phyloP scores from a whole-genome alignment of 257 asterid species.

The Solanum chilense region DNA sequence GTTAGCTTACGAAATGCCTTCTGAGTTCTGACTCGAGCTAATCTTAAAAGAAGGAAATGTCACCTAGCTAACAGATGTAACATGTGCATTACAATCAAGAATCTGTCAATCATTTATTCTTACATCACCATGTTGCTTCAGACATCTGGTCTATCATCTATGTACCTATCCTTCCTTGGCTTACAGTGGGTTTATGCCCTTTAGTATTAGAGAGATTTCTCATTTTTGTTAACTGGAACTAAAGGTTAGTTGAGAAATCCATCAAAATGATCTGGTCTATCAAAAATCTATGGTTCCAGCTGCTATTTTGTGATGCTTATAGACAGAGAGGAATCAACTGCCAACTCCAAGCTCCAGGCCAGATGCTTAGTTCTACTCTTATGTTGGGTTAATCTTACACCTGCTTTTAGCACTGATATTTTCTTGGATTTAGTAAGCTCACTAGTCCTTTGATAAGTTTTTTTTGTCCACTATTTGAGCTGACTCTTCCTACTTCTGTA shows the following conservation, averaged over 20 bases:
- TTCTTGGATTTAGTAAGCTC: not conserved
- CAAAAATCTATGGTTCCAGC: not conserved
- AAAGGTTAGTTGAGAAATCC: not conserved
- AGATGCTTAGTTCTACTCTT: not conserved
- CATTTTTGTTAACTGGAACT: not conserved
- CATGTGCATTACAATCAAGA: not conserved
- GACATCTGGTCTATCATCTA: not conserved
- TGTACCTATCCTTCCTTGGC: not conserved
- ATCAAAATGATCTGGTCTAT: not conserved
- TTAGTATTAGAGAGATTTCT: not conserved
- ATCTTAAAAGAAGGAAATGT: not conserved
- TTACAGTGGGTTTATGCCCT: not conserved
- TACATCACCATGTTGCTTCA: not conserved
- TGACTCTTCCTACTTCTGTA: not conserved
- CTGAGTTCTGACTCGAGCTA: not conserved
- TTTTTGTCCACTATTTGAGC: not conserved
- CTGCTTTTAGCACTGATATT: not conserved
- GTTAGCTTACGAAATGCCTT: not conserved
- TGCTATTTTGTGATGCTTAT: not conserved
- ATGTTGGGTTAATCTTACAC: not conserved
- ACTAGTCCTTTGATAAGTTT: not conserved
- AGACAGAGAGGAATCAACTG: not conserved
- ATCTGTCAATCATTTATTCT: not conserved
- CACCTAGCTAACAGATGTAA: not conserved
- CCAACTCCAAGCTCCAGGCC: not conserved